Conservation (phyloP, 106 monocot genomes). For the Chionographis japonica region DNA sequence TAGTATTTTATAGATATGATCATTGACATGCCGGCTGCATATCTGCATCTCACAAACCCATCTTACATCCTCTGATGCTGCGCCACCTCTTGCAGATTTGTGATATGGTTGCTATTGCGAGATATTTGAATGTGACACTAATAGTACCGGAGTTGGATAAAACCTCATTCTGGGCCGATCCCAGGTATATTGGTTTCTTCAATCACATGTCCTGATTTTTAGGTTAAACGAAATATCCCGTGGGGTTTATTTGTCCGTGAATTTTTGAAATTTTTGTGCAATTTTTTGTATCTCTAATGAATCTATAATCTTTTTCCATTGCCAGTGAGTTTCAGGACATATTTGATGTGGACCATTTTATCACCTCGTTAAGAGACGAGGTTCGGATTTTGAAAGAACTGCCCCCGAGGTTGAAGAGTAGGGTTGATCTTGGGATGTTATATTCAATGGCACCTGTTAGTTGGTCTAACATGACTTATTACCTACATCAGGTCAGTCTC, state of each 20-base stretch:
- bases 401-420: conserved; percentile 75
- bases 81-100: conserved; percentile 59
- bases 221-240: no score
- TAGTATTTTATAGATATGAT: no score
- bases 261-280: no score
- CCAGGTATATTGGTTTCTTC: conserved; percentile 40
- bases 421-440: conserved; percentile 50
- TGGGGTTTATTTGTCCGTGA: no score
- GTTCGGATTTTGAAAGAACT: conserved; percentile 89
- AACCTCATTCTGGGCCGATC: conserved; percentile 92
- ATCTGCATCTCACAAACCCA: background rate
- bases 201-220: background rate
- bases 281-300: background rate
- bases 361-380: conserved; percentile 80
- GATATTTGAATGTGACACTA: conserved; percentile 90
- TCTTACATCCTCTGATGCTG: no score
- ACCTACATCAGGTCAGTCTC: conserved; percentile 59
- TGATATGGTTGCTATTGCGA: conserved; percentile 94
- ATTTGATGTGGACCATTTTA: conserved; percentile 96
- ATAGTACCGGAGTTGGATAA: conserved; percentile 96
- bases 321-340: conserved; percentile 91
- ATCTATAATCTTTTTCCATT: background rate
- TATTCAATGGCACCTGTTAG: conserved; percentile 88
- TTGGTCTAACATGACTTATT: conserved; percentile 94
- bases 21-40: background rate